Percentiles rank a stretch among this genome's conserved stretches.
Conservation (phyloP, 805 yeast species). For the Zygotorulaspora florentina region DNA sequence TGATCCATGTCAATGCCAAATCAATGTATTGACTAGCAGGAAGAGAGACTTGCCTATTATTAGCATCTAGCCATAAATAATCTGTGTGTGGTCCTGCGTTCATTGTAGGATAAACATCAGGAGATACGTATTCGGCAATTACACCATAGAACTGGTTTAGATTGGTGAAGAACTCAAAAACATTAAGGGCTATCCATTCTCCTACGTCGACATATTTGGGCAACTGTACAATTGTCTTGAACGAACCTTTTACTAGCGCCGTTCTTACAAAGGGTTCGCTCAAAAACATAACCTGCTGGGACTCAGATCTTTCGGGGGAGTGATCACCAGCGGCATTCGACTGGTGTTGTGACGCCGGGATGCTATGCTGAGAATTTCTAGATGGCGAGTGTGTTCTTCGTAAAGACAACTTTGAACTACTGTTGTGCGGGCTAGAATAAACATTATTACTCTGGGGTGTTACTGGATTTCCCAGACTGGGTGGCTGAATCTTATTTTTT, state of each 20-base stretch:
- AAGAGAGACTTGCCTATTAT: slow-evolving; percentile 74
- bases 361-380: slow-evolving; percentile 25
- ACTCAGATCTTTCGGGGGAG: slow-evolving; percentile 23
- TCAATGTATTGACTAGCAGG: slow-evolving; percentile 95
- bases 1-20: slow-evolving; percentile 85
- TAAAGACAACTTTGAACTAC: slow-evolving; percentile 46
- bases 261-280: slow-evolving; percentile 93
- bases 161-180: slow-evolving; percentile 83
- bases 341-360: slow-evolving; percentile 14
- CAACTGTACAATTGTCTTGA: slow-evolving; percentile 88
- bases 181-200: slow-evolving; percentile 93
- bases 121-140: slow-evolving; percentile 86
- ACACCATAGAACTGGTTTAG: slow-evolving; percentile 85
- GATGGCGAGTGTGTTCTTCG: slow-evolving; percentile 37
- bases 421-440: slow-evolving; percentile 39
- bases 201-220: slow-evolving; percentile 93
- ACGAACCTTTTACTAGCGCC: slow-evolving; percentile 93
- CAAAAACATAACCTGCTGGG: slow-evolving; percentile 51
- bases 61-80: slow-evolving; percentile 82
- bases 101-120: slow-evolving; percentile 89
- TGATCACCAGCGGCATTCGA: slow-evolving; percentile 6
- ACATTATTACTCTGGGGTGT: slow-evolving; percentile 23
- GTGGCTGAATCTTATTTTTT: slow-evolving; percentile 40
- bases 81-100: slow-evolving; percentile 91
- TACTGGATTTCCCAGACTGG: slow-evolving; percentile 14